Percentiles rank a stretch among this genome's conserved stretches.
These are phyloP conservation scores for Sphagnum fallax DNA, from an alignment of 228 moss, liverwort and hornwort species.

Conservation along the genomic window DNA sequence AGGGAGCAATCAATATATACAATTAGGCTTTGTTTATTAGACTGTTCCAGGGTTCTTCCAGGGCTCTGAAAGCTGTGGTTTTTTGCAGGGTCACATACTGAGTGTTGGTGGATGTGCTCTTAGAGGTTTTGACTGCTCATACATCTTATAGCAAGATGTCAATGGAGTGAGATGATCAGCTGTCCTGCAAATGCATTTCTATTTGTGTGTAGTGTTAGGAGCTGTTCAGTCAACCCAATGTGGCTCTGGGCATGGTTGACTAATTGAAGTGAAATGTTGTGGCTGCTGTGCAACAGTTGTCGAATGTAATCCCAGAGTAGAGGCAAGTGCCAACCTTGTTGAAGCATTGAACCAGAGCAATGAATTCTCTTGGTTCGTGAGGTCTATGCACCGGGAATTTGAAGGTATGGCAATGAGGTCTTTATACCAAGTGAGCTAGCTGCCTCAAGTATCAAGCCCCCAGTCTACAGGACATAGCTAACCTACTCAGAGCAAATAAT, in stretches of 20 bases:
- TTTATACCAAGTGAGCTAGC: too few species aligned
- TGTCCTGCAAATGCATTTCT: neutral
- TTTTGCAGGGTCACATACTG: too few species aligned
- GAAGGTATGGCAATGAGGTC: too few species aligned
- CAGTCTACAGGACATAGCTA: too few species aligned
- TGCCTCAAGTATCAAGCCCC: too few species aligned
- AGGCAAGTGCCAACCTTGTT: conserved; percentile 51
- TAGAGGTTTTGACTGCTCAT: neutral
- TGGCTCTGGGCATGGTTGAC: neutral
- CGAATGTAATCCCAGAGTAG: conserved; percentile 69
- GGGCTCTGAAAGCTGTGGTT: too few species aligned
- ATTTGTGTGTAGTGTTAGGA: neutral
- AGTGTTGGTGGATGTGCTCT: neutral
- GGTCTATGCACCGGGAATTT: conserved; percentile 92
- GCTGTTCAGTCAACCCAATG: neutral
- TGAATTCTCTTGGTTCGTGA: conserved; percentile 89
- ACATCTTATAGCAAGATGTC: neutral
- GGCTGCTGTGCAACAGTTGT: conserved; percentile 53
- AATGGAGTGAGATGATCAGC: too few species aligned
- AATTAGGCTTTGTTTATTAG: too few species aligned
- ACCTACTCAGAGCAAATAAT: too few species aligned
- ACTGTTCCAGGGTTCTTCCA: too few species aligned
- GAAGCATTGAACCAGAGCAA: conserved; percentile 72
- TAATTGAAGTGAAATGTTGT: neutral
- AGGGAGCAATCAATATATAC: too few species aligned